A percentile compares a stretch with the other conserved stretches of the same genome.
phyloP scores from a whole-genome alignment of 2,329 filamentous ascomycete genomes.

The Ascochyta rabiei region DNA sequence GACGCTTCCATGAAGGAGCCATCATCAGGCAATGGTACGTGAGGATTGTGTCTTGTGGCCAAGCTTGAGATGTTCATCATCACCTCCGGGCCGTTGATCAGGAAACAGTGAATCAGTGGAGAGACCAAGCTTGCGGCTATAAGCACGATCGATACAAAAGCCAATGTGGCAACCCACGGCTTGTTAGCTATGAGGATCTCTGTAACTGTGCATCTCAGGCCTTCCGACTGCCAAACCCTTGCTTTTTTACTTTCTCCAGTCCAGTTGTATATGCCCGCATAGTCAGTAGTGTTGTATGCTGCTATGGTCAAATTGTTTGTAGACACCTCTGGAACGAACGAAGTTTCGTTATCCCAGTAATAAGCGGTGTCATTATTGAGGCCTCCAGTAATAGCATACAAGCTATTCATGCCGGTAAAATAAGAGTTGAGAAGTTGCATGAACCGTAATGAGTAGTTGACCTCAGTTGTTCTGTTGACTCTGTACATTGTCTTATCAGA shows the following conservation, averaged over 20 bases:
- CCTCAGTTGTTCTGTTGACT: neutral
- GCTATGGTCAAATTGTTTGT: no score
- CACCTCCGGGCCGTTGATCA: neutral
- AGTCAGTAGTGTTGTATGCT: neutral
- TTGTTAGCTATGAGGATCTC: neutral
- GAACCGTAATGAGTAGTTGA: neutral
- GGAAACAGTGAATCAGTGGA: neutral
- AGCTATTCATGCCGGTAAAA: neutral
- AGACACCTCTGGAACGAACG: neutral
- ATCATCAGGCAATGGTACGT: neutral
- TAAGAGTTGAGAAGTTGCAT: neutral
- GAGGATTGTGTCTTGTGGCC: neutral
- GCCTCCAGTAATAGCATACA: neutral
- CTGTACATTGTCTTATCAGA: no score
- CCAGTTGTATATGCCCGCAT: neutral
- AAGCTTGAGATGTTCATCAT: neutral
- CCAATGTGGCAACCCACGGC: neutral
- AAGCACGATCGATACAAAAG: neutral
- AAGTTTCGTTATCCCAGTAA: neutral
- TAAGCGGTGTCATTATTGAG: neutral
- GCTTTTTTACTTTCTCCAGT: neutral
- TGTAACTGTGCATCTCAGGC: neutral
- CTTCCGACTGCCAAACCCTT: neutral
- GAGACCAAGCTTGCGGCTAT: neutral
- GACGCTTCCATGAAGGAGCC: neutral